Base-by-base conservation (phyloP, 192 early-diverging fungal species). In the Allomyces javanicus region DNA sequence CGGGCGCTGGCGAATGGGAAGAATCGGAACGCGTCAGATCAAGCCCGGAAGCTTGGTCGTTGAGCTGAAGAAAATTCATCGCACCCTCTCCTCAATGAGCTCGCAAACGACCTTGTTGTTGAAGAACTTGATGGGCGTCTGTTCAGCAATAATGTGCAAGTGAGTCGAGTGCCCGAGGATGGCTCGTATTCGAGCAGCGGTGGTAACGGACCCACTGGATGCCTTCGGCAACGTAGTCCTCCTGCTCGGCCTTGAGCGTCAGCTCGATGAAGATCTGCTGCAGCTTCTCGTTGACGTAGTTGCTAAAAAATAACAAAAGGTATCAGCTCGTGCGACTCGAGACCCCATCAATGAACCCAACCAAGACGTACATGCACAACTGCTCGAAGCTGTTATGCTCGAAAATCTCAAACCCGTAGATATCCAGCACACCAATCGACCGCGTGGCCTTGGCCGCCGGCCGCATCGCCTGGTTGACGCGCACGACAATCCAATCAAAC, bases 21-120 rank as follows among this genome's bases (percentile, higher is more conserved):
- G 33, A 40, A 9, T 7, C 7, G 7, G 4, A 9, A 40, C 33
- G 33, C 33, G 7, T 40, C 33, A 40, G 33, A 9, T 40, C 33
- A 9, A 40, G 2, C 5, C 7, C 33, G 33, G 33, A 7, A 7
- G 33, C 0, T 3, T 40, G 33, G 7, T 9, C 7, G 33, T 9
- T 7, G 33, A 40, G 7, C 7, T 40, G 7, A 40, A 40, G 33
- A 40, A 40, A 1, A 3, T 27, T 7, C 33, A 40, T 7, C 33
- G 33, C 7, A 40, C 33, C 70, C 84, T 96, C 70, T 88, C 90
- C 74, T 99, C 96, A 65, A 99, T 99, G 64, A 99, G 77, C 68
- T 99, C 96, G 67, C 96, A 96, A 26, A 99, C 96, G 50, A 99
- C 81, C 77, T 96, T 96, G 77, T 99, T 99, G 80, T 99, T 97